These are phyloP conservation scores for Pyrenula massariospora DNA, from an alignment of 495 filamentous ascomycete species.

Conservation along the genomic window DNA sequence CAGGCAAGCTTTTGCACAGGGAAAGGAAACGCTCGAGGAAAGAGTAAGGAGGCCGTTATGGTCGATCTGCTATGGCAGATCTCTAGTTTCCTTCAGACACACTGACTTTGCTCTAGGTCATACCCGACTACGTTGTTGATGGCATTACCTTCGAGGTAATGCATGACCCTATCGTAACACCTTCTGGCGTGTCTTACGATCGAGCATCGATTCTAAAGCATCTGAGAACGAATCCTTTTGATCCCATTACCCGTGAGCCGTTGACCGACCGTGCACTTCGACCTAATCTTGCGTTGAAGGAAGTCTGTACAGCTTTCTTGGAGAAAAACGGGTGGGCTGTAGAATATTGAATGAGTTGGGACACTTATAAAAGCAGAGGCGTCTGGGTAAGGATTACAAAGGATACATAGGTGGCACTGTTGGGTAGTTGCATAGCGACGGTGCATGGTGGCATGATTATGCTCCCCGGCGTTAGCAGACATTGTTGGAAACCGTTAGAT, in stretches of 20 bases:
- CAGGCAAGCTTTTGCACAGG: constrained; percentile 36
- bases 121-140: constrained; percentile 82
- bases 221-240: constrained; percentile 57
- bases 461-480: constrained; percentile 4
- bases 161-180: constrained; percentile 86
- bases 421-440: constrained; percentile 1
- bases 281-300: constrained; percentile 72
- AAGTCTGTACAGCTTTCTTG: constrained; percentile 76
- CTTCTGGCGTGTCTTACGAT: constrained; percentile 81
- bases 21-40: constrained; percentile 46
- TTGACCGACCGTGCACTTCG: constrained; percentile 61
- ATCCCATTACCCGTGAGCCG: constrained; percentile 74
- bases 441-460: constrained; percentile 12
- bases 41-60: constrained; percentile 29
- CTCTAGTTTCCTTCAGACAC: constrained; percentile 2
- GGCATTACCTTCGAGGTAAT: constrained; percentile 85
- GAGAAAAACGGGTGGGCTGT: constrained; percentile 86
- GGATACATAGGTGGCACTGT: too few species aligned
- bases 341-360: constrained; percentile 54
- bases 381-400: too few species aligned
- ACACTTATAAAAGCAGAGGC: too few species aligned
- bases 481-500: constrained; percentile 1
- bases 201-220: constrained; percentile 80
- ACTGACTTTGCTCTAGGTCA: constrained; percentile 9
- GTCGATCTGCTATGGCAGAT: not conserved